Evolutionary conservation across 2,329 filamentous ascomycete genomes (phyloP).

Genomic region (Trematosphaeria pertusa): DNA sequence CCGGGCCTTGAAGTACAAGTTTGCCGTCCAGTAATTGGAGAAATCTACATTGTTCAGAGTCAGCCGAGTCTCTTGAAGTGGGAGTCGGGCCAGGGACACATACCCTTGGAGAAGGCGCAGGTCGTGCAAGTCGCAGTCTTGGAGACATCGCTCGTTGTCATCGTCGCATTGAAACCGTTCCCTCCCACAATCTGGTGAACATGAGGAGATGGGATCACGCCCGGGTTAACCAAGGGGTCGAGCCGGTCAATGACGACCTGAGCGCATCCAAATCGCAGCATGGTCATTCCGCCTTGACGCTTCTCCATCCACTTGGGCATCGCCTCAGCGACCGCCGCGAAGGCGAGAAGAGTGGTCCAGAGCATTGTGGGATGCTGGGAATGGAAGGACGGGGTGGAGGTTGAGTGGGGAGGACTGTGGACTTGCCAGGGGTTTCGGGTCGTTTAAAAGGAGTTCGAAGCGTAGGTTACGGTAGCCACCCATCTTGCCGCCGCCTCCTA

Average conservation of each 20-base stretch:
- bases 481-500: conserved; percentile 16
- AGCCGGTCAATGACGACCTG: conserved; percentile 41
- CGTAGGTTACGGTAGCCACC: not conserved
- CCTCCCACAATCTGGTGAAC: conserved; percentile 52
- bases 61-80: not conserved
- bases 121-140: conserved; percentile 49
- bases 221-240: conserved; percentile 47
- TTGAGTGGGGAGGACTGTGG: conserved; percentile 8
- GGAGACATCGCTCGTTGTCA: conserved; percentile 45
- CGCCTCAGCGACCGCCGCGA: conserved; percentile 29
- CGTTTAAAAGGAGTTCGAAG: conserved; percentile 13
- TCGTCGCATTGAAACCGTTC: conserved; percentile 56
- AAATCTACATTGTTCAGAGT: conserved; percentile 3
- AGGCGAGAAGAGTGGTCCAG: conserved; percentile 27
- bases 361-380: conserved; percentile 27
- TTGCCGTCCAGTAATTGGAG: conserved; percentile 43
- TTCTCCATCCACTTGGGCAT: conserved; percentile 17
- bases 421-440: conserved; percentile 2
- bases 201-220: conserved; percentile 42
- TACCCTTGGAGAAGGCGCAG: conserved; percentile 49
- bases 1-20: conserved; percentile 41
- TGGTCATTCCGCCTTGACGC: conserved; percentile 34
- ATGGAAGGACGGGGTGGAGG: conserved; percentile 5
- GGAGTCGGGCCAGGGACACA: not conserved
- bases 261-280: conserved; percentile 43